Base-by-base conservation (phyloP, 2,329 filamentous ascomycete genomes). In the Aureobasidium lini region DNA sequence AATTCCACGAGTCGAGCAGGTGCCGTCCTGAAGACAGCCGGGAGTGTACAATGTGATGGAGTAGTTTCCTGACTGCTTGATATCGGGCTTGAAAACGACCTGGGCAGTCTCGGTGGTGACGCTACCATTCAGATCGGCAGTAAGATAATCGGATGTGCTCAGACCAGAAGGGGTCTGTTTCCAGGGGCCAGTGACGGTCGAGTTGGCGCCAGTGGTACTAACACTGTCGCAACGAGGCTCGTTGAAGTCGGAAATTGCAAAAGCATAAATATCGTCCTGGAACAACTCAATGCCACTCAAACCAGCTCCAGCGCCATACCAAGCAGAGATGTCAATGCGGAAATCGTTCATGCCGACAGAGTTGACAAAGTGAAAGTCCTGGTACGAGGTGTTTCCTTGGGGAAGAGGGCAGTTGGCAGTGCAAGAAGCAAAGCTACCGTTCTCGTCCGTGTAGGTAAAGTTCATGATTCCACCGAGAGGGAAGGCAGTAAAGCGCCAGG, bases 391-490 rank as follows among this genome's bases (percentile, higher is more conserved):
- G 67, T 90, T 84, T 68, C 85, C 79, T 62, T 77, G 66, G 63
- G 88, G 90, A 49, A 99, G 80, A n/a, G 92, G 89, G 67, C 94
- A 99, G 68, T 84, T 81, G 62, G 85, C 87, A 57, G 92, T 90
- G 75, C 94, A 99, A 60, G 82, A 85, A 32, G 77, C 75, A 59
- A 86, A 86, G 53, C 82, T 76, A 29, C 88, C 87, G 1, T 88
- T 40, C 71, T 77, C 28, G 88, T 97, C 90, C 63, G 86, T 85
- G 67, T 94, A 97, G 39, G 91, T 95, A 69, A 99, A 81, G 73
- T 97, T 96, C 85, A 99, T 89, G 71, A 99, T 96, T 56, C 94
- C 94, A 63, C 89, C 86, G 68, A 93, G 84, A 5, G 93, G 92
- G 61, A 93, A 77, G 16, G 91, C 89, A 23, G 89, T 90, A 70